A percentile compares a stretch with the other conserved stretches of the same genome.
Conservation (phyloP, 2,329 filamentous ascomycete species). For the Aplosporella prunicola region DNA sequence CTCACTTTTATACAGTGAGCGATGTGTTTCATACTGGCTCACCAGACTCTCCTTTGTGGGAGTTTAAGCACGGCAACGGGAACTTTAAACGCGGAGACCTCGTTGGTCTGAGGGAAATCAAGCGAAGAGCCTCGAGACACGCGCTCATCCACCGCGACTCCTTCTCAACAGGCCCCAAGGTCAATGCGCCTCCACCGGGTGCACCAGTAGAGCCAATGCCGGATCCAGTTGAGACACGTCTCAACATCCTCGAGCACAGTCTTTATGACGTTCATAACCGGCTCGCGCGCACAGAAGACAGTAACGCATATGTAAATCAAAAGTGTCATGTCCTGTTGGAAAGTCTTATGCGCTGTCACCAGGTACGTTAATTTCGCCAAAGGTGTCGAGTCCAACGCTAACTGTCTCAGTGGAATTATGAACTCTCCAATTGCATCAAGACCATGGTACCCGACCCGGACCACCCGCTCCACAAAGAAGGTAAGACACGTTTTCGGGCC, state of each 20-base stretch:
- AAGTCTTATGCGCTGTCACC: constrained; percentile 62
- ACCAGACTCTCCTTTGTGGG: constrained; percentile 90
- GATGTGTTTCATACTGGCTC: constrained; percentile 96
- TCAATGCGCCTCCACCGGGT: constrained; percentile 64
- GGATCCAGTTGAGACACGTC: constrained; percentile 66
- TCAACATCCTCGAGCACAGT: constrained; percentile 69
- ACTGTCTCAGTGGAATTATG: constrained; percentile 63
- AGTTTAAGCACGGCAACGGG: constrained; percentile 96
- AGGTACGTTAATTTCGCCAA: constrained; percentile 36
- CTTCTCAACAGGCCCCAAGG: constrained; percentile 64
- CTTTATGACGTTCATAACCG: constrained; percentile 71
- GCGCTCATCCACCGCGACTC: constrained; percentile 86
- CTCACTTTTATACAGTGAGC: constrained; percentile 55
- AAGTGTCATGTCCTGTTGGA: constrained; percentile 79
- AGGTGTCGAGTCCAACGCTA: constrained; percentile 1
- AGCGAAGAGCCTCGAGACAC: constrained; percentile 85
- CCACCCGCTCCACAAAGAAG: constrained; percentile 68
- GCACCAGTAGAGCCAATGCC: constrained; percentile 76
- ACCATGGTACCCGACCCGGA: constrained; percentile 67
- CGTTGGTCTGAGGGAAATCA: constrained; percentile 85
- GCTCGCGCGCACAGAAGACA: constrained; percentile 75
- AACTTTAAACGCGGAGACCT: constrained; percentile 95
- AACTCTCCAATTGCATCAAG: constrained; percentile 66
- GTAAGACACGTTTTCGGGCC: constrained; percentile 48
- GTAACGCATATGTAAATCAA: constrained; percentile 64